Conservation (phyloP, 805 yeast genomes). For the Hanseniaspora osmophila region DNA sequence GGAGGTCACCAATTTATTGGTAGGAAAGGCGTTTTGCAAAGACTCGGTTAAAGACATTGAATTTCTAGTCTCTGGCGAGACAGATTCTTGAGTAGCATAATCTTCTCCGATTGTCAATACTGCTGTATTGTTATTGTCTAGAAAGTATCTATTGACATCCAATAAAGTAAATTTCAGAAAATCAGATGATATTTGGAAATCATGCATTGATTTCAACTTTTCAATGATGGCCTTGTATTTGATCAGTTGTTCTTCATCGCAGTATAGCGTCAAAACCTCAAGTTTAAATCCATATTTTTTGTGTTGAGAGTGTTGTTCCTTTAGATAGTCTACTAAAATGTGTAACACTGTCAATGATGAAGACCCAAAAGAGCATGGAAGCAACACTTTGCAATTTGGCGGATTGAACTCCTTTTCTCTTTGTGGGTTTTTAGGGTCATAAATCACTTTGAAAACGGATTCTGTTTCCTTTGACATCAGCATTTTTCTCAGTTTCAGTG, state of each 20-base stretch:
- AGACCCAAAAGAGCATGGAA: conserved; percentile 53
- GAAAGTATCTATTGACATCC: conserved; percentile 28
- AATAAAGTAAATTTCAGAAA: conserved; percentile 29
- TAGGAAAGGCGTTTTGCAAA: conserved; percentile 27
- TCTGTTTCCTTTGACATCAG: conserved; percentile 50
- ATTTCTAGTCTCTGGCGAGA: conserved; percentile 3
- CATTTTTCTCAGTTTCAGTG: conserved; percentile 68
- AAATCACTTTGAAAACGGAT: conserved; percentile 39
- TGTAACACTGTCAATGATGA: conserved; percentile 60
- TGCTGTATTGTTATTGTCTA: conserved; percentile 15
- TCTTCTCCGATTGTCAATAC: conserved; percentile 24
- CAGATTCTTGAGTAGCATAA: conserved; percentile 5
- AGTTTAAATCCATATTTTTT: conserved; percentile 48
- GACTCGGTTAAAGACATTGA: conserved; percentile 20
- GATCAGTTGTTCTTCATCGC: conserved; percentile 26
- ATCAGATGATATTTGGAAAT: conserved; percentile 13
- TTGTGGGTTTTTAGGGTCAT: conserved; percentile 15
- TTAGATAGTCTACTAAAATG: conserved; percentile 42
- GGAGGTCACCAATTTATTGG: conserved; percentile 29
- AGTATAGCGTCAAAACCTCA: conserved; percentile 28
- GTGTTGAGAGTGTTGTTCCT: conserved; percentile 35
- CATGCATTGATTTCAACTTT: conserved; percentile 10
- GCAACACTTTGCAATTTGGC: conserved; percentile 31
- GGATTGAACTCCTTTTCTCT: conserved; percentile 26
- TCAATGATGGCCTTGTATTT: conserved; percentile 8